Conservation (phyloP, 768 basidiomycete species). For the Myochromella boudieri region DNA sequence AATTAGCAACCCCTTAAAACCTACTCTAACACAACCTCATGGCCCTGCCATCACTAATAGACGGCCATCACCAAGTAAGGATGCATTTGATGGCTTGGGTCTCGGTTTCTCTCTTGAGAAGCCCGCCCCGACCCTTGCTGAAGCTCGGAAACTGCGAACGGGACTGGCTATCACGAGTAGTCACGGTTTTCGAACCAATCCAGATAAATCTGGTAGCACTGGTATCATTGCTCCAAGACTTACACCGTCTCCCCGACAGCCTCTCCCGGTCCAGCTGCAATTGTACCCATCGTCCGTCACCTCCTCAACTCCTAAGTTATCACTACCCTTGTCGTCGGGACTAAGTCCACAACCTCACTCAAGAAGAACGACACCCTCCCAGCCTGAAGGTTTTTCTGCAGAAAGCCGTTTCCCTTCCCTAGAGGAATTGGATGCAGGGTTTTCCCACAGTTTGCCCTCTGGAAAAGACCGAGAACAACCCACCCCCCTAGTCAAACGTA, state of each 20-base stretch:
- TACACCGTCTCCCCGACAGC: constrained; percentile 32
- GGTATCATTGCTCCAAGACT: constrained; percentile 27
- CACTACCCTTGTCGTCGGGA: constrained; percentile 27
- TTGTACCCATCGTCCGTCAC: constrained; percentile 31
- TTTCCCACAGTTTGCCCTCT: constrained; percentile 23
- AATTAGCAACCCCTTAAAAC: constrained; percentile 16
- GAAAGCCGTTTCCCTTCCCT: constrained; percentile 86
- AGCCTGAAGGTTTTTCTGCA: constrained; percentile 42
- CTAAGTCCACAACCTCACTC: constrained; percentile 28
- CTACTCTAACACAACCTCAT: constrained; percentile 6
- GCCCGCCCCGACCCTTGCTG: constrained; percentile 68
- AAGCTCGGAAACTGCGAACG: constrained; percentile 71
- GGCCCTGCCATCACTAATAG: constrained; percentile 10
- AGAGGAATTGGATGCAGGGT: constrained; percentile 73
- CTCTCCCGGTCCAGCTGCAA: constrained; percentile 24
- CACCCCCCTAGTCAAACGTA: constrained; percentile 9
- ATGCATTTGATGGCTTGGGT: constrained; percentile 81
- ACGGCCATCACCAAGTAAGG: constrained; percentile 39
- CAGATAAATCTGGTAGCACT: constrained; percentile 21
- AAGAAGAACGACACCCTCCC: constrained; percentile 29
- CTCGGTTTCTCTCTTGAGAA: constrained; percentile 41
- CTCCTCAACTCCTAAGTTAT: constrained; percentile 26
- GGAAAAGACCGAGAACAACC: constrained; percentile 13
- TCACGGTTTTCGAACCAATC: constrained; percentile 28
- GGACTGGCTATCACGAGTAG: constrained; percentile 59